Evolutionary conservation across 352 stramenopile genomes (phyloP).

Genomic region (Phytophthora idaei): DNA sequence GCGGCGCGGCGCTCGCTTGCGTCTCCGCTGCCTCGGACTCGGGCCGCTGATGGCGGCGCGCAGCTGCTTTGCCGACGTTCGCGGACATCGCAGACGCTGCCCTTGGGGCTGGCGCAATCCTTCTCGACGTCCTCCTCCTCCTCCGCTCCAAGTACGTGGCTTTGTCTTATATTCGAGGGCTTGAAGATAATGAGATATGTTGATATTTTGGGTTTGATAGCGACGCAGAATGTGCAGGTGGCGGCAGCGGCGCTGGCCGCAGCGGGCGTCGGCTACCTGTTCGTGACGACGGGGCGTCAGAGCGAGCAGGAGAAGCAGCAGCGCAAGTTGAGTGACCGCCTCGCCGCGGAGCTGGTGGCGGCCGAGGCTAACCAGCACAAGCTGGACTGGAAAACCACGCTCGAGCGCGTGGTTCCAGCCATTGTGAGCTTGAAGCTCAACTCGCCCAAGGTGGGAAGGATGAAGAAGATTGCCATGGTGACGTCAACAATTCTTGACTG

Average conservation of each 20-base stretch:
- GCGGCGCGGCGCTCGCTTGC: slow-evolving; percentile 19
- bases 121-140: slow-evolving; percentile 29
- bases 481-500: slow-evolving; percentile 12
- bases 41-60: not conserved
- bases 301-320: slow-evolving; percentile 59
- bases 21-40: slow-evolving; percentile 6
- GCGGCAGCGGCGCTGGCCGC: slow-evolving; percentile 36
- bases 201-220: slow-evolving; percentile 15
- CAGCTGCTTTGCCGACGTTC: not conserved
- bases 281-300: slow-evolving; percentile 50
- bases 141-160: slow-evolving; percentile 30
- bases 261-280: slow-evolving; percentile 54
- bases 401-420: slow-evolving; percentile 83
- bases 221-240: slow-evolving; percentile 33
- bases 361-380: slow-evolving; percentile 73
- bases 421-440: slow-evolving; percentile 92
- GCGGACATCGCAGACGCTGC: slow-evolving; percentile 15
- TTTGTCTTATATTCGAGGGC: slow-evolving; percentile 1
- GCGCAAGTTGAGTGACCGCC: slow-evolving; percentile 64
- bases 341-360: slow-evolving; percentile 68
- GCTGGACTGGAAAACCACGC: slow-evolving; percentile 83
- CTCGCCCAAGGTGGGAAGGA: slow-evolving; percentile 68
- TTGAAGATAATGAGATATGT: slow-evolving; percentile 8
- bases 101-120: slow-evolving; percentile 4
- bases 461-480: not conserved